phyloP scores from a whole-genome alignment of 2,329 filamentous ascomycete genomes.

The Aspergillus versicolor region DNA sequence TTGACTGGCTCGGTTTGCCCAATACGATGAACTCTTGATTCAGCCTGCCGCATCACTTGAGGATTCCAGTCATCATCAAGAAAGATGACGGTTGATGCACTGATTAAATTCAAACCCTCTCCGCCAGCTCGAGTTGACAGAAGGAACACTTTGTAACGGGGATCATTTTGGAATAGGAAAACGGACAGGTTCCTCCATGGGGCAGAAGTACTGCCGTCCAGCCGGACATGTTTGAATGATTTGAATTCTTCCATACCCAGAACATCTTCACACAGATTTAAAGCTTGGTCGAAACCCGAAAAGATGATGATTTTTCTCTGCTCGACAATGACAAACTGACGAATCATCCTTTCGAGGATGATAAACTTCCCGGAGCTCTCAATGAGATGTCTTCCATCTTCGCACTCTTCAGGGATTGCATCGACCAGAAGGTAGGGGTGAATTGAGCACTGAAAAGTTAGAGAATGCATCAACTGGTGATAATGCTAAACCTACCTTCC shows the following conservation, averaged over 20 bases:
- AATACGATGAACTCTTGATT: constrained; percentile 56
- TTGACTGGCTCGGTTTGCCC: constrained; percentile 56
- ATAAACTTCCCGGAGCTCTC: constrained; percentile 58
- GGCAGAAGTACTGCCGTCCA: constrained; percentile 52
- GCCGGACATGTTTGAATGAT: constrained; percentile 47
- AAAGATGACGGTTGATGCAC: constrained; percentile 57
- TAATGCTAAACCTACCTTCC: constrained; percentile 37
- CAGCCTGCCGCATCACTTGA: constrained; percentile 54
- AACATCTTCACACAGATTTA: constrained; percentile 55
- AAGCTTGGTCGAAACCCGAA: constrained; percentile 52
- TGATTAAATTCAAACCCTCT: constrained; percentile 55
- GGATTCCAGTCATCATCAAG: constrained; percentile 59
- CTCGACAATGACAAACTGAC: constrained; percentile 22
- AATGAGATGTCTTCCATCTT: constrained; percentile 48
- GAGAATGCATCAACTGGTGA: neutral
- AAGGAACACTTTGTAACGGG: constrained; percentile 54
- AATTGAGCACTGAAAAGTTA: constrained; percentile 43
- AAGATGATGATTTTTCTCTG: constrained; percentile 56
- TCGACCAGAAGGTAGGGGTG: constrained; percentile 54
- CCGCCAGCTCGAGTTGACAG: constrained; percentile 58
- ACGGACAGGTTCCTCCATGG: constrained; percentile 54
- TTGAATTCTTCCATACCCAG: constrained; percentile 45
- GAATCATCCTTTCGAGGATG: constrained; percentile 48
- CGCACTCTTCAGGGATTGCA: constrained; percentile 44
- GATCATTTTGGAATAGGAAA: constrained; percentile 52